phyloP scores from a whole-genome alignment of 1,284 basidiomycete species.

The Puccinia triticina region DNA sequence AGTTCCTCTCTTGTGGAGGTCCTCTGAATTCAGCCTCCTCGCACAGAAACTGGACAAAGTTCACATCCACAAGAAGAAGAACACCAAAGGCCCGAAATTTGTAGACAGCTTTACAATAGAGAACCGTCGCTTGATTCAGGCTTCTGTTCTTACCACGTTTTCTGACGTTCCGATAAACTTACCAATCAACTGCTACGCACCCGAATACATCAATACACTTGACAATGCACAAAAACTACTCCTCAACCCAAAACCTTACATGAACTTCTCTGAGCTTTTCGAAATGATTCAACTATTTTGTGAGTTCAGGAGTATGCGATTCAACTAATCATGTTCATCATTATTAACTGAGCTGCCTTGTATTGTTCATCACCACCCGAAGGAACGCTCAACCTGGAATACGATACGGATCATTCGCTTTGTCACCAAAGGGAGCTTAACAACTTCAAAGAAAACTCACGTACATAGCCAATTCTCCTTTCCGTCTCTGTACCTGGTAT shows the following conservation, averaged over 20 bases:
- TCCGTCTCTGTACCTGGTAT: conserved; percentile 25
- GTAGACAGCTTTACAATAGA: neutral
- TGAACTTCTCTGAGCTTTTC: neutral
- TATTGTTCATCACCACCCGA: neutral
- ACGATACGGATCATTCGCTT: neutral
- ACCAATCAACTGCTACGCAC: neutral
- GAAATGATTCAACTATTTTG: neutral
- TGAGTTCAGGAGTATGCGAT: neutral
- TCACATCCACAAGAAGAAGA: neutral
- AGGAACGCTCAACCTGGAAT: neutral
- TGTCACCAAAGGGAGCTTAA: neutral
- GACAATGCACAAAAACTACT: neutral
- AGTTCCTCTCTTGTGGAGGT: neutral
- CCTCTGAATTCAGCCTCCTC: neutral
- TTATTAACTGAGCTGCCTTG: neutral
- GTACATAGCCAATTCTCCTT: neutral
- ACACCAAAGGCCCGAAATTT: neutral
- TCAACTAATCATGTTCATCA: neutral
- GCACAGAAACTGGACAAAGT: neutral
- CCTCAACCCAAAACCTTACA: neutral
- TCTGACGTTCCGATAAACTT: neutral
- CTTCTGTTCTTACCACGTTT: neutral
- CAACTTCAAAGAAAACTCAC: too few relatives aligned
- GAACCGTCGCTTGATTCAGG: neutral
- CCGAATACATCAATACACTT: neutral